Evolutionary conservation across 768 basidiomycete species (phyloP).

Genomic region (Termitomyces sp.): DNA sequence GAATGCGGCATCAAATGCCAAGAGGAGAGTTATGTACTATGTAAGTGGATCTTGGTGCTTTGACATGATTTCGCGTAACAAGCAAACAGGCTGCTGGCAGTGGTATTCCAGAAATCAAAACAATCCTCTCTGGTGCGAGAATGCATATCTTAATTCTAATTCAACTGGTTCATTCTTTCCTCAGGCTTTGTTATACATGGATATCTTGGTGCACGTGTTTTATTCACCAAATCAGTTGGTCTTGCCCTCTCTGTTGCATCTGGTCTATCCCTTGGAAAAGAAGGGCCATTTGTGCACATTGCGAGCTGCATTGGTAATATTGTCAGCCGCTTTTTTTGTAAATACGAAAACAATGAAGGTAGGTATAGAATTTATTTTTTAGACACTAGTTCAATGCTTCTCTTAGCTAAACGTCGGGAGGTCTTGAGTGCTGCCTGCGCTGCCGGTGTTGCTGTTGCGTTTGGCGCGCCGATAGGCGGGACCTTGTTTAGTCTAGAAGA

Average conservation of each 20-base stretch:
- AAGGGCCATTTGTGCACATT: slow-evolving; percentile 81
- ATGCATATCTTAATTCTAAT: background rate
- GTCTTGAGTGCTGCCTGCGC: slow-evolving; percentile 94
- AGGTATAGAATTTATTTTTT: slow-evolving; percentile 7
- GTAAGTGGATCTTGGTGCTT: slow-evolving; percentile 36
- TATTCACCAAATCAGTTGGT: slow-evolving; percentile 88
- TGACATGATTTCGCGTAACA: background rate
- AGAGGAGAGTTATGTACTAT: slow-evolving; percentile 77
- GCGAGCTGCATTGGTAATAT: slow-evolving; percentile 93
- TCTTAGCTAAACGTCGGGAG: slow-evolving; percentile 83
- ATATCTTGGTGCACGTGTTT: slow-evolving; percentile 84
- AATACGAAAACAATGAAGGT: slow-evolving; percentile 98
- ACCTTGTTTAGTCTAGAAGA: slow-evolving; percentile 93
- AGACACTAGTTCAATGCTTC: background rate
- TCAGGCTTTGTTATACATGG: slow-evolving; percentile 94
- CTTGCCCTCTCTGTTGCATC: slow-evolving; percentile 89
- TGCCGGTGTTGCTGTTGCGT: slow-evolving; percentile 95
- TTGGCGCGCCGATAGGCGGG: slow-evolving; percentile 94
- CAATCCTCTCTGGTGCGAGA: slow-evolving; percentile 71
- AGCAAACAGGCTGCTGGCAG: slow-evolving; percentile 75
- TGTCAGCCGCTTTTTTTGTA: slow-evolving; percentile 73
- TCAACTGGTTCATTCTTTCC: background rate
- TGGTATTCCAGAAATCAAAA: slow-evolving; percentile 97
- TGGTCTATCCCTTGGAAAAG: slow-evolving; percentile 78
- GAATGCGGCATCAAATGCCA: slow-evolving; percentile 22